phyloP scores from a whole-genome alignment of 495 filamentous ascomycete species.

The Monascus purpureus region DNA sequence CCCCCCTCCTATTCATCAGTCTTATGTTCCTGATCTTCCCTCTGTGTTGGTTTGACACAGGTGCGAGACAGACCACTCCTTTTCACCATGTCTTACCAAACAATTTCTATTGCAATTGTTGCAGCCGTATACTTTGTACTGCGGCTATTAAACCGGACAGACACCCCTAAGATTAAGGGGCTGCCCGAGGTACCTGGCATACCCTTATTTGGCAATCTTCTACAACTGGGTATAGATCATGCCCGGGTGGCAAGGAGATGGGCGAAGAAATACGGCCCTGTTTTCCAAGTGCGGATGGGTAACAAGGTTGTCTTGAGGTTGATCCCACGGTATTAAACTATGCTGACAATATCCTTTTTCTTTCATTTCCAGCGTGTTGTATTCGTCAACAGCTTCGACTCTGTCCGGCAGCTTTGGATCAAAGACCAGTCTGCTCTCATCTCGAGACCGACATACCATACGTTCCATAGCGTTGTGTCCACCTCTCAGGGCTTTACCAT shows the following conservation, averaged over 20 bases:
- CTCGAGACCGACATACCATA: conserved; percentile 55
- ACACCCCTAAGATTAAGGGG: conserved; percentile 48
- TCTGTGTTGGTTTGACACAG: too few species aligned
- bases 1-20: too few species aligned
- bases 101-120: conserved; percentile 24
- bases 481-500: conserved; percentile 59
- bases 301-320: conserved; percentile 48
- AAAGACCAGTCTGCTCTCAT: conserved; percentile 58
- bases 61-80: too few species aligned
- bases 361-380: conserved; percentile 51
- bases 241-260: conserved; percentile 37
- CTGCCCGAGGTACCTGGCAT: conserved; percentile 49
- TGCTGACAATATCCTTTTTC: too few species aligned
- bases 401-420: conserved; percentile 55
- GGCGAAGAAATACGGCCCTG: conserved; percentile 48
- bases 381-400: conserved; percentile 56
- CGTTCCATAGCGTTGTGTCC: conserved; percentile 59
- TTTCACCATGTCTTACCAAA: conserved; percentile 32
- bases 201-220: conserved; percentile 49
- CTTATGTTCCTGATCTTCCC: too few species aligned
- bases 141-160: conserved; percentile 41
- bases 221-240: conserved; percentile 44
- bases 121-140: conserved; percentile 37
- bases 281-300: conserved; percentile 54
- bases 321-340: too few species aligned